phyloP scores from a whole-genome alignment of 345 rosid species.

The Viola odorata region DNA sequence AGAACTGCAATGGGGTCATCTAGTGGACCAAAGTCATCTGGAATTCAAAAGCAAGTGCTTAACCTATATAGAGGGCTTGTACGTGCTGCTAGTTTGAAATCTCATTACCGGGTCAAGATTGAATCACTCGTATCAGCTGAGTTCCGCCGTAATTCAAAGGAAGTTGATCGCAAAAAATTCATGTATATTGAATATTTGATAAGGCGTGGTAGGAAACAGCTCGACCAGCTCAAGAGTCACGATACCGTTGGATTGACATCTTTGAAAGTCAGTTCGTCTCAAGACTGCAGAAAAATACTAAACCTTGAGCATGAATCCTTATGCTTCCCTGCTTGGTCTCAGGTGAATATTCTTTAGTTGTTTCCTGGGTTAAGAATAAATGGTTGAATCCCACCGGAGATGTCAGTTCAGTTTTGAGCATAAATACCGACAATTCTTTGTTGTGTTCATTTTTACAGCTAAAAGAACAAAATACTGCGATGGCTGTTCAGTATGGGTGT shows the following conservation, averaged over 20 bases:
- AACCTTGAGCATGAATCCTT: not conserved
- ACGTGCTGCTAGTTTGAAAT: slow-evolving; percentile 69
- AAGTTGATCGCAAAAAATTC: slow-evolving; percentile 77
- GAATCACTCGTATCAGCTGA: slow-evolving; percentile 58
- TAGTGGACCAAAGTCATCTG: slow-evolving; percentile 24
- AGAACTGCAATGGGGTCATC: not conserved
- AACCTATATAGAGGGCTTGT: slow-evolving; percentile 74
- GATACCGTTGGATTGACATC: slow-evolving; percentile 27
- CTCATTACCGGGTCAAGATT: slow-evolving; percentile 41
- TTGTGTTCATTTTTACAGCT: no score
- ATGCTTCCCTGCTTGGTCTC: no score
- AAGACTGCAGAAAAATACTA: not conserved
- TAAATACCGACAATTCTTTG: no score
- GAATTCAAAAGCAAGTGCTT: slow-evolving; percentile 85
- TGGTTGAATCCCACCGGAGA: no score
- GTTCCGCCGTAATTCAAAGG: slow-evolving; percentile 53
- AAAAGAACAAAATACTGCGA: no score
- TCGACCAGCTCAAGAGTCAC: slow-evolving; percentile 66
- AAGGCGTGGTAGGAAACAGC: slow-evolving; percentile 73
- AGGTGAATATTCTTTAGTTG: no score
- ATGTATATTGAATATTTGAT: slow-evolving; percentile 72
- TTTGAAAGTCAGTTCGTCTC: not conserved
- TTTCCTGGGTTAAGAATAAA: no score
- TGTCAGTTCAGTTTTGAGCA: no score
- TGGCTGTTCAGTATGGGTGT: no score